Evolutionary conservation across 2,329 filamentous ascomycete species (phyloP).

Genomic region (Pyrenochaeta sp.): DNA sequence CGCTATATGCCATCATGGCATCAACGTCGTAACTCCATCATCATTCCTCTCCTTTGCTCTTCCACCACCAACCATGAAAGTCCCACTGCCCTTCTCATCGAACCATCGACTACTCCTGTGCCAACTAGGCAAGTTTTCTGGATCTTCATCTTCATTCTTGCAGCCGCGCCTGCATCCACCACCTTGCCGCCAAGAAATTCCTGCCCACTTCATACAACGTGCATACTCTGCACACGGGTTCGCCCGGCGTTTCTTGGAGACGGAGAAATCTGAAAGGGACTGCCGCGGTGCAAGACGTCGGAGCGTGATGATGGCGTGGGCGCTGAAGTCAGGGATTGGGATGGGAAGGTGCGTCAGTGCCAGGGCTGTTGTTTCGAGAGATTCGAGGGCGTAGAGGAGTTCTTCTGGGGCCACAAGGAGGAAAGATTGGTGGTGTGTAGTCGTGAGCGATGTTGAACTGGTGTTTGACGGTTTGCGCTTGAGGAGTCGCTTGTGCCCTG

Average conservation of each 20-base stretch:
- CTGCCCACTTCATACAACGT: conserved; percentile 46
- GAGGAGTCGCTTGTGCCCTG: conserved; percentile 19
- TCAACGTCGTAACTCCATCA: conserved; percentile 5
- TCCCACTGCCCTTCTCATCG: conserved; percentile 35
- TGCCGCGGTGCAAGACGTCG: conserved; percentile 38
- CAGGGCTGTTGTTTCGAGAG: conserved; percentile 43
- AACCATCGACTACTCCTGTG: conserved; percentile 44
- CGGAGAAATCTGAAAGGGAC: conserved; percentile 30
- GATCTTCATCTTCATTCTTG: conserved; percentile 44
- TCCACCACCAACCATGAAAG: conserved; percentile 42
- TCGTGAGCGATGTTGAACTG: conserved; percentile 1
- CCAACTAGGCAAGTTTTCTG: conserved; percentile 43
- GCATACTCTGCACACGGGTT: conserved; percentile 41
- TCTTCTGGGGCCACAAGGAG: conserved; percentile 28
- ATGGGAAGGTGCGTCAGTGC: conserved; percentile 35
- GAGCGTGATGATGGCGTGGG: conserved; percentile 41
- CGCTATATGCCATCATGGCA: not conserved
- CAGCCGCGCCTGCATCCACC: conserved; percentile 44
- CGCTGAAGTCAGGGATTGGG: conserved; percentile 40
- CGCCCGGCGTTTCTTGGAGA: conserved; percentile 28
- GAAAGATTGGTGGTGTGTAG: conserved; percentile 22
- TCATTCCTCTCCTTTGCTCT: conserved; percentile 15
- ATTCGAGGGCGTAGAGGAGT: conserved; percentile 42
- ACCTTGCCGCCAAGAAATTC: conserved; percentile 36
- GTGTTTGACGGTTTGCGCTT: conserved; percentile 30